These are phyloP conservation scores for Alternaria angustiovoidea DNA, from an alignment of 2,329 filamentous ascomycete species.

Conservation along the genomic window DNA sequence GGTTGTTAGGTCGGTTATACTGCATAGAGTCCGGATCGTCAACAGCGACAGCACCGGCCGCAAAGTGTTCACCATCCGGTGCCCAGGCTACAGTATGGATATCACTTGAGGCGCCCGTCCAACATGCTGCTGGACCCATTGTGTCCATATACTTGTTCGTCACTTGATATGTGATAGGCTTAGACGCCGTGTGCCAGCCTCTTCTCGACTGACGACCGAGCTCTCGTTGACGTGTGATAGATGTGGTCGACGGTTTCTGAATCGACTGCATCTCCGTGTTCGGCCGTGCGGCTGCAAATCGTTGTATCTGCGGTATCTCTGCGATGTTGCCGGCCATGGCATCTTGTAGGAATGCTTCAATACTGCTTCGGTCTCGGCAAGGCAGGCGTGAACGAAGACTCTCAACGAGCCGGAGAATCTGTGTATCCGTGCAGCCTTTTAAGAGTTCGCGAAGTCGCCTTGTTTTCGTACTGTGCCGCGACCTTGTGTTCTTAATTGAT, in stretches of 20 bases:
- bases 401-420: slow-evolving; percentile 28
- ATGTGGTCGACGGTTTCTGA: slow-evolving; percentile 25
- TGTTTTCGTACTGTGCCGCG: slow-evolving; percentile 22
- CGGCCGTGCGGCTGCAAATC: slow-evolving; percentile 34
- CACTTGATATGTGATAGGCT: slow-evolving; percentile 30
- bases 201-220: slow-evolving; percentile 38
- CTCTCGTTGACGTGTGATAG: slow-evolving; percentile 45
- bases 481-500: slow-evolving; percentile 10
- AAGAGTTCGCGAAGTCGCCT: slow-evolving; percentile 36
- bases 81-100: slow-evolving; percentile 66
- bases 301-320: slow-evolving; percentile 33
- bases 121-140: slow-evolving; percentile 57
- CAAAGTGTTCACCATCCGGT: slow-evolving; percentile 62
- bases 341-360: slow-evolving; percentile 45
- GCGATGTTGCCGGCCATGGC: slow-evolving; percentile 31
- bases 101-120: slow-evolving; percentile 67
- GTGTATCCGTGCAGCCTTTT: slow-evolving; percentile 30
- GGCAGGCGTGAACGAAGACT: slow-evolving; percentile 24
- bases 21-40: slow-evolving; percentile 65
- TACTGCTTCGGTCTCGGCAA: slow-evolving; percentile 29
- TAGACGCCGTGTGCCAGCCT: slow-evolving; percentile 37
- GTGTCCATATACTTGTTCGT: slow-evolving; percentile 48
- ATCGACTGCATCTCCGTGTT: slow-evolving; percentile 23
- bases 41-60: slow-evolving; percentile 65
- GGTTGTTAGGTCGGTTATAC: slow-evolving; percentile 67